These are phyloP conservation scores for Casuarina cunninghamiana DNA, from an alignment of 306 rosid genomes.

Conservation along the genomic window DNA sequence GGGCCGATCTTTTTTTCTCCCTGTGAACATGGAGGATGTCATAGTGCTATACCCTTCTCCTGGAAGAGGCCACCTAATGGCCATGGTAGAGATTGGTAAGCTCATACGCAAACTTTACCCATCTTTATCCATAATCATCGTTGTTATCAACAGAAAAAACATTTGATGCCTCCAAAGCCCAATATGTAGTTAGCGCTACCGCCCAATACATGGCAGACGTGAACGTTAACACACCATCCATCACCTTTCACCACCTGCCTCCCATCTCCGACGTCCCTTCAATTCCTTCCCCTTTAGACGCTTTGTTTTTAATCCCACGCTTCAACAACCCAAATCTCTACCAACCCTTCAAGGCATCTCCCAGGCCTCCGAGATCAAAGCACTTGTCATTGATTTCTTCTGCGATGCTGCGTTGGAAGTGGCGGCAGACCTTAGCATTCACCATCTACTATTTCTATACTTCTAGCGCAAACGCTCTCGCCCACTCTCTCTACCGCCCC, in stretches of 20 bases:
- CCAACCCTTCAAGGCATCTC: not conserved
- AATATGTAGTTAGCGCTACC: not conserved
- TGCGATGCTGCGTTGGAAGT: not conserved
- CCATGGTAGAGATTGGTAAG: conserved; percentile 34
- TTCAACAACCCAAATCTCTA: not conserved
- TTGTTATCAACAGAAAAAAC: not conserved
- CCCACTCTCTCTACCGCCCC: not conserved
- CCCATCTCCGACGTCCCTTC: not conserved
- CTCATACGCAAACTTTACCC: conserved; percentile 14
- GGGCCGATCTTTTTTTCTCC: not conserved
- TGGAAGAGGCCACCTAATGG: not conserved
- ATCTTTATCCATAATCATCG: not conserved
- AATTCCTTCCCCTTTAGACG: not conserved
- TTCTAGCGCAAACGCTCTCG: not conserved
- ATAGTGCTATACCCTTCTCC: conserved; percentile 28
- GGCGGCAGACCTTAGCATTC: not conserved
- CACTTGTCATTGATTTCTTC: conserved; percentile 1
- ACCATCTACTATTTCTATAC: not conserved
- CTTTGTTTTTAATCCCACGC: too few relatives aligned
- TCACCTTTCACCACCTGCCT: not conserved
- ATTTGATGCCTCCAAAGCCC: not conserved
- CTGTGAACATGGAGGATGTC: not conserved
- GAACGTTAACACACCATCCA: not conserved
- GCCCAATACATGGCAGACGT: conserved; percentile 3
- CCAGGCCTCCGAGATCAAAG: not conserved